Base-by-base conservation (phyloP, 495 filamentous ascomycete species). In the Penicillium paxilli region DNA sequence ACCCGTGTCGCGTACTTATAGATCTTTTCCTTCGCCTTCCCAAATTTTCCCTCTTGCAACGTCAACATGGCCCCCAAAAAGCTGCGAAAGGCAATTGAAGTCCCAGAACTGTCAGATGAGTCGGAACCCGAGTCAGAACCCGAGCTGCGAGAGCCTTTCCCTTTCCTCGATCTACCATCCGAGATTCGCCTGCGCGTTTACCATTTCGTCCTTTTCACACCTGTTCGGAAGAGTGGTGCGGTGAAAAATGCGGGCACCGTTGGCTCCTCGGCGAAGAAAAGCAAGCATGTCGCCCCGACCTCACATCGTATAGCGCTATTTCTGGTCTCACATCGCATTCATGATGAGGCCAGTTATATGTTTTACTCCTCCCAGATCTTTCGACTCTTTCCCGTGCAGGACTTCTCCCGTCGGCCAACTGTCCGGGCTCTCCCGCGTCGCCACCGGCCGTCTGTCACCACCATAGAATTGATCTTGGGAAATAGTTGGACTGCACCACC, bases 401-500 rank as follows among this genome's bases (percentile, higher is more conserved):
- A 87, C 38, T 87, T 88, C 35, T 81, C 87, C 7, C 83, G 87
- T 21, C 76, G 92, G 54, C 73, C 78, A 17, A 77, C 73, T 10
- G 44, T 79, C 16, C 58, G 66, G 5, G 58, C 57, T 20, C 59
- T 79, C 37, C 83, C 85, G 14, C 65, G 79, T 14, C 77, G 75
- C 20, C 90, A 92, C 74, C 85, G 87, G 33, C 68, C 76, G 6
- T 80, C 74, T 19, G 74, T 96, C 47, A 84, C 78, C 3, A 83
- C 83, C 2, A 75, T 94, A 42, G 88, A 95, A 60, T 69, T 95
- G 54, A 85, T 91, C 9, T 71, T 96, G 2, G 91, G 91, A 0
- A 89, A 89, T 0, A 90, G 89, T 46, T 96, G 88, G 87, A 88
- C 76, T 14, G 78, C 78, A 42, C 90, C 91, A 3, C 91, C 90